Evolutionary conservation across 441 rosid genomes (phyloP).

Genomic region (Adansonia gregorii): DNA sequence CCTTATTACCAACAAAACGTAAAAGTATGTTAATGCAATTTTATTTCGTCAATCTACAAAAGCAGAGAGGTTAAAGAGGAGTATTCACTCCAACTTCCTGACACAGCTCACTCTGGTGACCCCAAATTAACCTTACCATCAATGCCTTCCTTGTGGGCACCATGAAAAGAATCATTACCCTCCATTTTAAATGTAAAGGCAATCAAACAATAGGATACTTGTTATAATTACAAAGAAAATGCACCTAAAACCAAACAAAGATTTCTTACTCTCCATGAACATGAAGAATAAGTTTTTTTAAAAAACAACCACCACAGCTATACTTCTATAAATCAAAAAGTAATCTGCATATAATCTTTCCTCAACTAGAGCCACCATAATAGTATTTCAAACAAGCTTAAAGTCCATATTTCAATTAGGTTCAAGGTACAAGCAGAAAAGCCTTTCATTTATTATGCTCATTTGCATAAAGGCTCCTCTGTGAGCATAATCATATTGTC

Average conservation of each 20-base stretch:
- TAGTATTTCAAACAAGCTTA: background rate
- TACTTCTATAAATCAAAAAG: background rate
- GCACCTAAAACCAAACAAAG: background rate
- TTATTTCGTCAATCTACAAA: background rate
- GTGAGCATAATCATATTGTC: background rate
- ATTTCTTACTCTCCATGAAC: background rate
- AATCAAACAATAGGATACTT: background rate
- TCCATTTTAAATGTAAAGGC: background rate
- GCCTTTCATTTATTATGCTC: background rate
- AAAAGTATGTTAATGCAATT: background rate
- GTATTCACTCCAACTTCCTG: background rate
- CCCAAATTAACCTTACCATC: slow-evolving; percentile 7
- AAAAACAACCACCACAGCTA: background rate
- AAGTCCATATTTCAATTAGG: background rate
- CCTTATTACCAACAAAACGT: background rate
- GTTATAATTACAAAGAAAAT: background rate
- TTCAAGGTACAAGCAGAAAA: background rate
- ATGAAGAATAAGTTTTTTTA: background rate
- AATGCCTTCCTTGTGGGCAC: background rate
- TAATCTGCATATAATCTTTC: background rate
- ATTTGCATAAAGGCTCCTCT: background rate
- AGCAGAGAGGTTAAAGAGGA: background rate
- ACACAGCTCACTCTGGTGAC: background rate
- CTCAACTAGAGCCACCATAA: background rate
- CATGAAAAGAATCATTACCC: background rate